Evolutionary conservation across 2,329 filamentous ascomycete species (phyloP), one percentile per base, ranked within the genome.

Genomic region (Colletotrichum cordylinicola): DNA sequence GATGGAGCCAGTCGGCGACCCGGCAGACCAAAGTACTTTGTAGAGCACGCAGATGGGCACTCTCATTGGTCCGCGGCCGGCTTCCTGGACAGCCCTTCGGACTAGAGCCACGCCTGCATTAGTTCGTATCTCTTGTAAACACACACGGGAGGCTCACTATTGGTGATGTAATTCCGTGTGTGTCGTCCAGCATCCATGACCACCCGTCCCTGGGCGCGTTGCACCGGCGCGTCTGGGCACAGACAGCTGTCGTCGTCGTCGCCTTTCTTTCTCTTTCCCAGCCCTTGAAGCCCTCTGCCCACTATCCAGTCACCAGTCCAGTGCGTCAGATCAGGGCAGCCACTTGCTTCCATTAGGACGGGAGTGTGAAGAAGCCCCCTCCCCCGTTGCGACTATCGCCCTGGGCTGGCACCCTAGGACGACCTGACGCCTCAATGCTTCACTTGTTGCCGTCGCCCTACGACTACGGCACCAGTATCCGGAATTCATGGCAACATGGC

Each of bases 181-280:
- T 33, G 56, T 58, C 62, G 55, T 58, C 56, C 62, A 73, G 64
- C 62, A 35, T 48, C 64, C 39, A 64, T 33, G 33, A 43, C 43
- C 43, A 52, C n/a, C 43, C 43, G 43, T 52, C n/a, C 43, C 52
- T 62, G 39, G 43, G 62, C 73, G 58, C 56, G 73, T 68, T 65
- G 58, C 70, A 73, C 64, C 58, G 39, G 70, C 70, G 73, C 73
- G 70, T 73, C 70, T 73, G 33, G 64, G 70, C 70, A 75, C 64
- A 64, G 70, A 27, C 69, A 55, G 18, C 18, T 64, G 35, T 35
- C 31, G 37, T 70, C 29, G 58, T 61, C 13, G 68, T 65, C 18
- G 58, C 55, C 37, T 61, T 39, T 56, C 56, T n/a, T 37, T 10
- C 37, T 18, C 29, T 37, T 37, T 31, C 16, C 43, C 43, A 52